A percentile compares a stretch with the other conserved stretches of the same genome.
These are phyloP conservation scores for Halophytophthora polymorphica DNA, from an alignment of 352 stramenopile species.

Conservation along the genomic window DNA sequence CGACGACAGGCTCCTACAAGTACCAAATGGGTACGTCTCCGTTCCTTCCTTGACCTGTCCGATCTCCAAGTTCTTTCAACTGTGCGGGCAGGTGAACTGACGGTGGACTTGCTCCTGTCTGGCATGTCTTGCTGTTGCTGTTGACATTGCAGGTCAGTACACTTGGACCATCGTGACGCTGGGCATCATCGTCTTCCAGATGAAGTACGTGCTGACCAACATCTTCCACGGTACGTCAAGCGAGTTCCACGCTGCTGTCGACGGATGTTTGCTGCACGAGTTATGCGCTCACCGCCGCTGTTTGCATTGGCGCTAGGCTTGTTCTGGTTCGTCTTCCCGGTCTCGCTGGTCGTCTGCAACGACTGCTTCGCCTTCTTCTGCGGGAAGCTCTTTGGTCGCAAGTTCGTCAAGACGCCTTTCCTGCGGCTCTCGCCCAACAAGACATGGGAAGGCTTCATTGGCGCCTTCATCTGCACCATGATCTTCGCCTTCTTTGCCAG, in stretches of 20 bases:
- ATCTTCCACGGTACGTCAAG: conserved; percentile 89
- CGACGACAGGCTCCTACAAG: conserved; percentile 84
- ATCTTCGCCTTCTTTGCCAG: conserved; percentile 93
- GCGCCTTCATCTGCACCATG: conserved; percentile 95
- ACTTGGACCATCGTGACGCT: conserved; percentile 96
- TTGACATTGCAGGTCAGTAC: conserved; percentile 73
- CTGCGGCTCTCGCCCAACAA: conserved; percentile 97
- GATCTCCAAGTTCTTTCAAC: too few species aligned
- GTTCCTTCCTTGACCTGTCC: not conserved
- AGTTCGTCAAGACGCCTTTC: conserved; percentile 92
- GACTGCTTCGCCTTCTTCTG: conserved; percentile 96
- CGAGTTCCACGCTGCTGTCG: not conserved
- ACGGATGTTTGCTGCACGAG: not conserved
- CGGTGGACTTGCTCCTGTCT: not conserved
- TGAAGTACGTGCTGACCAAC: conserved; percentile 97
- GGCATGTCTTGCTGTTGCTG: not conserved
- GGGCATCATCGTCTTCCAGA: conserved; percentile 94
- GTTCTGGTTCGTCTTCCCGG: conserved; percentile 94
- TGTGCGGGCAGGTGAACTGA: not conserved
- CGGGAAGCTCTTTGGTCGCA: conserved; percentile 79
- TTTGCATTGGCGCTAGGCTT: conserved; percentile 48
- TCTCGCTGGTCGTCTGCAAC: conserved; percentile 94
- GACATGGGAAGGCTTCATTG: conserved; percentile 99
- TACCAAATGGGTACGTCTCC: conserved; percentile 88
- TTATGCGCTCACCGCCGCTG: too few species aligned